Base-by-base conservation (phyloP, 2,329 filamentous ascomycete species). In the Beauveria scarabaeidicola region DNA sequence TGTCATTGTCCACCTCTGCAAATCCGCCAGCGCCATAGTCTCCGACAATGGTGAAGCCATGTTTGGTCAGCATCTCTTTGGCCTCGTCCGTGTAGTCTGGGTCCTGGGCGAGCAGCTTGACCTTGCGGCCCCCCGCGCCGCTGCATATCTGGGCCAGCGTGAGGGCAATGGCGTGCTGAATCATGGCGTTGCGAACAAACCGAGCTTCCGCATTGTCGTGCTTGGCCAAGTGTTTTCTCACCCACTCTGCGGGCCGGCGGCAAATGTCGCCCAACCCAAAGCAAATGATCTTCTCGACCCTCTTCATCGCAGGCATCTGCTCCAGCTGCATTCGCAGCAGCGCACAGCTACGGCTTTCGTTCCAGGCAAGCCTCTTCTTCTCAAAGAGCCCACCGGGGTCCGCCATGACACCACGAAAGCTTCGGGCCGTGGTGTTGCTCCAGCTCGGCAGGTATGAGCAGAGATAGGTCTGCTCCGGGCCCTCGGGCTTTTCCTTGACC, bases 1-100 rank as follows among this genome's bases (percentile, higher is more conserved):
- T 60, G 11, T 52, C 36, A 3, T 64, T 63, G n/a, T 66, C 64
- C 3, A 64, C 50, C 8, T 62, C 47, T 6, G 65, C 41, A 17
- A 66, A 66, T 1, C 53, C 65, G 10, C 59, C 38, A 4, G 57
- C 47, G 10, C 53, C 63, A 29, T 25, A 53, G 5, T 58, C 58
- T 13, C 60, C 58, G 2, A 66, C n/a, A 1, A 66, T 51, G 13
- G 52, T 25, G 23, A 65, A 61, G 6, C 57, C 60, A 21, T 48
- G 3, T 8, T 44, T 52, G 2, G 11, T 19, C 1, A 64, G 47
- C 2, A 63, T 29, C 9, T 17, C 5, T 41, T 58, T 43, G 10
- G 52, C 56, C 5, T 43, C 21, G 5, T 54, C 43, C 1, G 59
- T 58, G 17, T 64, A 63, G 2, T 13, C 59, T 3, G 62, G 62